Base-by-base conservation (phyloP, 2,329 filamentous ascomycete genomes). In the Pseudogymnoascus sp. region DNA sequence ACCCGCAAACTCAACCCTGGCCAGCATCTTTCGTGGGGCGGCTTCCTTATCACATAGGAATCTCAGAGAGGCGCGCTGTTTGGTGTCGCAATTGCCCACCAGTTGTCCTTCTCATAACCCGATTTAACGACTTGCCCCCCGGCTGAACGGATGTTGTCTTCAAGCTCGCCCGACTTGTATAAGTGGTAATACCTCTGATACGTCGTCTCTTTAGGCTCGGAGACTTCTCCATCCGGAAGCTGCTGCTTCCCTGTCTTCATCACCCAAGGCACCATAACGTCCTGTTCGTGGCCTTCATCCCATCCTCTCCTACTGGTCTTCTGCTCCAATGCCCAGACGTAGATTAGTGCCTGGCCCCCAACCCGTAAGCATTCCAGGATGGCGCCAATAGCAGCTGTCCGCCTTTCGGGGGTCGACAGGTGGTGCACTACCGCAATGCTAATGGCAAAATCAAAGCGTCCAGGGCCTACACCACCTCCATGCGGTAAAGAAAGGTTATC, bases 21-120 rank as follows among this genome's bases (percentile, higher is more conserved):
- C 24, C 47, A 33, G 15, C 15, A 33, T 31, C 21, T 50, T 11
- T 26, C 40, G 44, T 17, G 26, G 26, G 21, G 26, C 33, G 29
- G n/a, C n/a, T 13, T 54, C 15, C 11, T 11, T 54, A 11, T 29
- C 29, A 13, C 9, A 54, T 21, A 10, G 4, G 9, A 54, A 13
- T 17, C 29, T 54, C 47, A 54, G 47, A 10, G 33, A 54, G 47
- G 47, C 35, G 47, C 15, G 47, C 7, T 50, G 44, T 59, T 59
- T 59, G 37, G 37, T 13, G 47, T 47, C 61, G 69, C 71, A 60
- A 96, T 86, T 60, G 86, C 91, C 93, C 93, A 99, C 94, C 94
- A 97, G 76, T 99, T 99, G 72, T 97, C 94, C 77, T 87, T 92
- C 72, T 99, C 94, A 75, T 97, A 99, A 35, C 94, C 94, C 63